Evolutionary conservation across 2,329 filamentous ascomycete species (phyloP), one percentile per base, ranked within the genome.

Genomic region (Fusarium globosum): DNA sequence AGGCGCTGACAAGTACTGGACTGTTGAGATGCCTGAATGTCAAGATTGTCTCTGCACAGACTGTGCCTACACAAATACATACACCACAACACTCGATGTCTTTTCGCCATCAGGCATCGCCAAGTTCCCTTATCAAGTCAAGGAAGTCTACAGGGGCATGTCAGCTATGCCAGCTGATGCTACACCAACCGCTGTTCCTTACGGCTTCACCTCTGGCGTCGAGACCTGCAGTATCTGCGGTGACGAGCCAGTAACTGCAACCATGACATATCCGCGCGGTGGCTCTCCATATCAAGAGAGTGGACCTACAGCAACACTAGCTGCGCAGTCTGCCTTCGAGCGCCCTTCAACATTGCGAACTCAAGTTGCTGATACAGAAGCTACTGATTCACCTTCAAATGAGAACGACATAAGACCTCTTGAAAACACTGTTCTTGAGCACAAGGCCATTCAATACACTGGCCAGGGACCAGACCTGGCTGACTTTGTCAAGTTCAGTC

Each of bases 71-170:
- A 78, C 76, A 33, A 71, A 78, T 61, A 63, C 66, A 60, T 75
- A 75, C 55, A 76, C 76, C 41, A 70, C 75, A 46, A 77, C 73
- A n/a, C 66, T 76, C 41, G 69, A 74, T 38, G 73, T 77, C 62
- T 77, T 77, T 42, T 69, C 49, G 51, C 63, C 75, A 42, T 65
- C 63, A 16, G 76, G 75, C 49, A 62, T 75, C 26, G 58, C 56
- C 33, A 60, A 65, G 39, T 74, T 62, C 41, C 59, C 75, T 26
- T 78, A 78, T 18, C 30, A 68, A 21, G 66, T 78, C 61, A 76
- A 76, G 46, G 76, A 78, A 60, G 41, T 78, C n/a, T 78, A 77
- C n/a, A 75, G 58, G 13, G 73, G 76, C 62, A 78, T 78, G 76
- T 76, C 73, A 10, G 65, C 65, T 10, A 72, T 75, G 57, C 74